A percentile compares a stretch with the other conserved stretches of the same genome.
Evolutionary conservation across 768 basidiomycete genomes (phyloP).

Genomic region (Lactifluus volemus): DNA sequence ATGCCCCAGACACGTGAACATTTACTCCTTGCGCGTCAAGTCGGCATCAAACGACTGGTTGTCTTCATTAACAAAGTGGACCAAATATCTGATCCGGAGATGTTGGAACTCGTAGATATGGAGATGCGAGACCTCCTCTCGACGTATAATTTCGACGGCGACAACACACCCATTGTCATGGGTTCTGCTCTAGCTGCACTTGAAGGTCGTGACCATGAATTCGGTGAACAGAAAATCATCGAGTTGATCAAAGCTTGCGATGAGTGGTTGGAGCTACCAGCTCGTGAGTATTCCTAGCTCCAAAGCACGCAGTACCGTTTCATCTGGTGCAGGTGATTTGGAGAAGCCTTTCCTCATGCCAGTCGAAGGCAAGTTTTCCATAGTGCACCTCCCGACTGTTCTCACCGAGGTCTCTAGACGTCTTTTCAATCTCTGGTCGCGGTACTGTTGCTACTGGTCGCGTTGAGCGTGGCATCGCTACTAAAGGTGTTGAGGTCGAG

Average conservation of each 20-base stretch:
- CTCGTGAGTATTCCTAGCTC: slow-evolving; percentile 44
- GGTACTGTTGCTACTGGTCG: slow-evolving; percentile 96
- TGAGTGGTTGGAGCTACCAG: slow-evolving; percentile 88
- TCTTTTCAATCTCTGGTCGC: slow-evolving; percentile 96
- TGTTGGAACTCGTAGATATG: slow-evolving; percentile 99
- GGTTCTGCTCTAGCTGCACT: slow-evolving; percentile 94
- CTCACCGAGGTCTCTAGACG: slow-evolving; percentile 39
- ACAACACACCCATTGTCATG: slow-evolving; percentile 96
- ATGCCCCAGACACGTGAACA: slow-evolving; percentile 99
- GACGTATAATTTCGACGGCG: slow-evolving; percentile 93
- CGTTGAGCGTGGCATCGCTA: slow-evolving; percentile 86
- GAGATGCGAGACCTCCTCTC: slow-evolving; percentile 96
- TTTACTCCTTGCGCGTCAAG: slow-evolving; percentile 93
- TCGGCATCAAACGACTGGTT: slow-evolving; percentile 93
- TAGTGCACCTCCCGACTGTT: neutral
- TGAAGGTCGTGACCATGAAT: slow-evolving; percentile 72
- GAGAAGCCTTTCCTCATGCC: slow-evolving; percentile 98
- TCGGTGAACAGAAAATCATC: slow-evolving; percentile 71
- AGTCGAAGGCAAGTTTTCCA: slow-evolving; percentile 55
- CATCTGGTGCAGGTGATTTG: slow-evolving; percentile 62
- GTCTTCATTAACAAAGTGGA: slow-evolving; percentile 99
- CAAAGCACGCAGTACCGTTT: neutral
- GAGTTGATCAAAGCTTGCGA: slow-evolving; percentile 86
- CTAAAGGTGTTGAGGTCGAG: slow-evolving; percentile 91
- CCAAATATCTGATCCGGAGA: slow-evolving; percentile 91